A percentile compares a stretch with the other conserved stretches of the same genome.
Evolutionary conservation across 2,329 filamentous ascomycete species (phyloP).

Genomic region (Leptographium procerum): DNA sequence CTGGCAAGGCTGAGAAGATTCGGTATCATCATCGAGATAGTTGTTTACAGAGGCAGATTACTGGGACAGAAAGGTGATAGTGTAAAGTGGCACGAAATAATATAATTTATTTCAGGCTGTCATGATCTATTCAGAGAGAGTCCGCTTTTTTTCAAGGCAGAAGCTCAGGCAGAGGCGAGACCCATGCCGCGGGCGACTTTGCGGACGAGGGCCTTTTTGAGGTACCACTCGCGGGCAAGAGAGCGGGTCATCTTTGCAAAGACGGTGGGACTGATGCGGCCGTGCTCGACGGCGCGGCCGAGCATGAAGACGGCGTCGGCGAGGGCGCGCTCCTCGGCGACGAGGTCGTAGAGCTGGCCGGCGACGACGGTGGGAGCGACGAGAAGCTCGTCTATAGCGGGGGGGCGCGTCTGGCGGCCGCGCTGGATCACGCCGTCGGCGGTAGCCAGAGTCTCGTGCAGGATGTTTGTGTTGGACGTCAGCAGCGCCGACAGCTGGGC

Average conservation of each 20-base stretch:
- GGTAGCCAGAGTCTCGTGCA: constrained; percentile 64
- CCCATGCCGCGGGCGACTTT: constrained; percentile 74
- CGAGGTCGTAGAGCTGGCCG: constrained; percentile 80
- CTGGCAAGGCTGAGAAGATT: neutral
- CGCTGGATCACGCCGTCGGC: constrained; percentile 69
- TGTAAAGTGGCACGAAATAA: neutral
- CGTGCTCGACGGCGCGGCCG: constrained; percentile 61
- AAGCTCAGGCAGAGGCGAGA: constrained; percentile 22
- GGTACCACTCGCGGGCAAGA: constrained; percentile 67
- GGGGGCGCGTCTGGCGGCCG: constrained; percentile 56
- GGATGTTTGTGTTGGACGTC: constrained; percentile 63
- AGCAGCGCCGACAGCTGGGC: constrained; percentile 60
- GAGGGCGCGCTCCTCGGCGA: constrained; percentile 78
- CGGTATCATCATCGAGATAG: neutral
- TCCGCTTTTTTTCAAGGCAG: neutral
- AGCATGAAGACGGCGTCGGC: constrained; percentile 80
- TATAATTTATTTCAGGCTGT: neutral
- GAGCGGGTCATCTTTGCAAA: constrained; percentile 70
- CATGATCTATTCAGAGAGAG: neutral
- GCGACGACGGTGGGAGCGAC: constrained; percentile 91
- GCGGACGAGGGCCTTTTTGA: constrained; percentile 69
- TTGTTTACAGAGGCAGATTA: neutral
- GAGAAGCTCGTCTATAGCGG: constrained; percentile 78
- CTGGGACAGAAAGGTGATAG: neutral
- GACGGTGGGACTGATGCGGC: constrained; percentile 56